A percentile compares a stretch with the other conserved stretches of the same genome.
These are phyloP conservation scores for Veloboletus limbatus DNA, from an alignment of 1,284 basidiomycete species.

Conservation along the genomic window DNA sequence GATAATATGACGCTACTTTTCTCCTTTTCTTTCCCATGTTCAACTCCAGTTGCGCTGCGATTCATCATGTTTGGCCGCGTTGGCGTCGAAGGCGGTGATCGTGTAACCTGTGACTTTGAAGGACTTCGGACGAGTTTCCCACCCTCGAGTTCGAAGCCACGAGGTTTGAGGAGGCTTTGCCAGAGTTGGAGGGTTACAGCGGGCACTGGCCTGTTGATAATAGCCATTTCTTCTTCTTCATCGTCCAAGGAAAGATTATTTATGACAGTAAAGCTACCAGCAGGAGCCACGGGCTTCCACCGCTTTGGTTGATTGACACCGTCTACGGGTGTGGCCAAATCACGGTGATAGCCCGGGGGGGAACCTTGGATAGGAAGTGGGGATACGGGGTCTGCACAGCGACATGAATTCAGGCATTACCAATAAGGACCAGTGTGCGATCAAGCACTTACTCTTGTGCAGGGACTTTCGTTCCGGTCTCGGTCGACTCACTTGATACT, in stretches of 20 bases:
- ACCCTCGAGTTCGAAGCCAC: conserved; percentile 58
- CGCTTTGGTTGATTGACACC: not conserved
- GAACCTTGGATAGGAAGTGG: conserved; percentile 15
- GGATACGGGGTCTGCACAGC: conserved; percentile 19
- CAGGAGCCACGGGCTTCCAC: conserved; percentile 8
- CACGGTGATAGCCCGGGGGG: conserved; percentile 15
- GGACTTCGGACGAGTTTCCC: conserved; percentile 57
- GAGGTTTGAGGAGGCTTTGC: conserved; percentile 58
- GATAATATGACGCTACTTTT: conserved; percentile 49
- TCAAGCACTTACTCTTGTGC: conserved; percentile 30
- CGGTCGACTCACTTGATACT: conserved; percentile 57
- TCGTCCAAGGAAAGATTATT: conserved; percentile 18
- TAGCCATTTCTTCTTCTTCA: conserved; percentile 49
- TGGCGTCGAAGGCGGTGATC: conserved; percentile 14
- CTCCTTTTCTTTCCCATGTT: conserved; percentile 17
- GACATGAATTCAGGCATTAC: not conserved
- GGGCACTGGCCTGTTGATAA: conserved; percentile 52
- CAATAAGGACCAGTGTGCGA: not conserved
- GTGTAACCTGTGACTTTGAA: conserved; percentile 40
- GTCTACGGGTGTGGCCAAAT: conserved; percentile 13
- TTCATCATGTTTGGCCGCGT: conserved; percentile 3
- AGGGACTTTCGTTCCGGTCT: conserved; percentile 50
- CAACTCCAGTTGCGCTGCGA: not conserved
- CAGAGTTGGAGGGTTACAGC: conserved; percentile 62
- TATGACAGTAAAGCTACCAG: conserved; percentile 25